Evolutionary conservation across 2,329 filamentous ascomycete genomes (phyloP), one percentile per base, ranked within the genome.

Genomic region (Saccharata proteae): DNA sequence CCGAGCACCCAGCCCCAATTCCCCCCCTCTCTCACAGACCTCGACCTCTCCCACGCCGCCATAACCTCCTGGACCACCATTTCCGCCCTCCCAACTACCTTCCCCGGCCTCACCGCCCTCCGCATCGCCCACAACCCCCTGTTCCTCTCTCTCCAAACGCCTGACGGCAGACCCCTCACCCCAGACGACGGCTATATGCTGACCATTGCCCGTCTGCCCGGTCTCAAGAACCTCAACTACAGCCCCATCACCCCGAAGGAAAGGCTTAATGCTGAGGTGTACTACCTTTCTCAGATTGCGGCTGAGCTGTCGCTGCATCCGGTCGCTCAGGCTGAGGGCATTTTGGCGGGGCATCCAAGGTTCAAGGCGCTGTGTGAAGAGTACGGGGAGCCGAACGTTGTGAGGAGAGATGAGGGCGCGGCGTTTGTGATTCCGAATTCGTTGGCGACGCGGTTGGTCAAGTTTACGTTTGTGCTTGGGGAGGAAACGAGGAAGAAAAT

Each of bases 171-270:
- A 30, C 32, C 44, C 16, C 45, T 67, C 16, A 69, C 67, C 5
- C 67, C 77, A 1, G 83, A 93, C 33, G 82, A 93, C 46, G 79
- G 81, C 1, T 88, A 85, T 59, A 93, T 93, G 81, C 68, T 94
- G 28, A 83, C 82, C 1, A 63, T 93, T 16, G 82, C 78, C 16
- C 80, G 85, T 3, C 62, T 94, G 2, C 67, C 70, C 1, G 59
- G 61, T 2, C 67, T 96, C 7, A 68, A 67, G 32, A 65, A 63
- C 1, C 67, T 94, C 17, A 90, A 90, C 50, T 84, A 81, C 51
- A 76, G 56, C 37, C 55, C 52, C 2, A 76, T 96, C 43, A 76
- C 75, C 0, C 44, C 64, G 1, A 72, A 77, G 24, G 86, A 96
- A 51, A 74, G 88, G 12, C 67, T 74, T 32, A 90, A 96, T 47